Evolutionary conservation across 2,329 filamentous ascomycete genomes (phyloP).

Genomic region (Chaetomium olivaceum): DNA sequence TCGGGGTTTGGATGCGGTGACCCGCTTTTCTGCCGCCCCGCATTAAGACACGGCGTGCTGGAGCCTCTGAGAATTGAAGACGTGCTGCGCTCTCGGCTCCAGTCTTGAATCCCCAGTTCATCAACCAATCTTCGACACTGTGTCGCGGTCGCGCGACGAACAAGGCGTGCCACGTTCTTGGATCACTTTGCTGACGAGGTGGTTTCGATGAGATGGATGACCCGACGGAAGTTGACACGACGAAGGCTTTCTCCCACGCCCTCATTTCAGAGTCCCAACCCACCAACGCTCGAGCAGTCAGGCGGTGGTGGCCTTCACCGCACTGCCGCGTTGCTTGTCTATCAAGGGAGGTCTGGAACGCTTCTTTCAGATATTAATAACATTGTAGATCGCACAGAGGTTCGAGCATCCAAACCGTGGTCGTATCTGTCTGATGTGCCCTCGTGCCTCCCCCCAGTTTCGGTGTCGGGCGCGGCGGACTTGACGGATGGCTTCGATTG

Average conservation of each 20-base stretch:
- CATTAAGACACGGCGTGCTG: background rate
- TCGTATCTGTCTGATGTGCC: background rate
- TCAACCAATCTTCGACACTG: background rate
- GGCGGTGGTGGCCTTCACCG: background rate
- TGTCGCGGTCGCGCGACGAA: background rate
- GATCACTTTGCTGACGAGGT: background rate
- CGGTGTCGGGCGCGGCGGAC: background rate
- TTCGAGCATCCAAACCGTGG: too few relatives aligned
- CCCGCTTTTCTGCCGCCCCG: background rate
- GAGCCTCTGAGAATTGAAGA: background rate
- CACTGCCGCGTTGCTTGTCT: background rate
- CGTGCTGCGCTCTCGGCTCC: background rate
- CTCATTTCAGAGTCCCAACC: background rate
- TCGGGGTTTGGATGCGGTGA: background rate
- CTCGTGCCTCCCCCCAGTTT: background rate
- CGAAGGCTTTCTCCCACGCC: background rate
- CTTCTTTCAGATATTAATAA: background rate
- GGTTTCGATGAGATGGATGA: background rate
- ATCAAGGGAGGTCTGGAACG: background rate
- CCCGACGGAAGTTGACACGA: too few relatives aligned
- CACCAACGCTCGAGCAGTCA: background rate
- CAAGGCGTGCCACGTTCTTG: slow-evolving; percentile 5
- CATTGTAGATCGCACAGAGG: background rate
- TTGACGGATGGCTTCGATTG: background rate
- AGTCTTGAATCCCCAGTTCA: background rate